A percentile compares a stretch with the other conserved stretches of the same genome.
Conservation (phyloP, 78 protist species). For the Guillardia theta region DNA sequence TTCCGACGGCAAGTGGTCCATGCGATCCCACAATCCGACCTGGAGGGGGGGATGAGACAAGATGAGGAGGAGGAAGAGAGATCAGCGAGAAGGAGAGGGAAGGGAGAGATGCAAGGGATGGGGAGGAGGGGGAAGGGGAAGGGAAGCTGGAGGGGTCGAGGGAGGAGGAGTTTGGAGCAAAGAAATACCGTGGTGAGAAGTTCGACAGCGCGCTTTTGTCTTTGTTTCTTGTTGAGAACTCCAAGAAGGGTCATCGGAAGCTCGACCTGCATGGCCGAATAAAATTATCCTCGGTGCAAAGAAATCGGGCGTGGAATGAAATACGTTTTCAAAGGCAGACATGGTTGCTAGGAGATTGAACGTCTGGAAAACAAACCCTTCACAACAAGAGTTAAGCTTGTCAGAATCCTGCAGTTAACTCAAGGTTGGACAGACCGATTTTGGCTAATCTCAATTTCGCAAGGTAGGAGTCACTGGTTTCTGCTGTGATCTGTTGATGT, state of each 20-base stretch:
- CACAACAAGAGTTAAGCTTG: too few relatives aligned
- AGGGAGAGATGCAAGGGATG: background rate
- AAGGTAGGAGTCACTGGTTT: too few relatives aligned
- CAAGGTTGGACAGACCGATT: too few relatives aligned
- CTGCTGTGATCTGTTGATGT: too few relatives aligned
- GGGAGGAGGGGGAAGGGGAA: background rate
- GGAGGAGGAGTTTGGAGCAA: background rate
- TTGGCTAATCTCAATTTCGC: too few relatives aligned
- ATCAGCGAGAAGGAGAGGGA: background rate
- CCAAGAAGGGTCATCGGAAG: conserved; percentile 85
- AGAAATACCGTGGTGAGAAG: background rate
- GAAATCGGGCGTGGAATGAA: background rate
- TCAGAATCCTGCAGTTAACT: too few relatives aligned
- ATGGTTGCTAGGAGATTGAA: conserved; percentile 90
- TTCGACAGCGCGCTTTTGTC: background rate
- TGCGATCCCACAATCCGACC: conserved; percentile 90
- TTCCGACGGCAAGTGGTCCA: conserved; percentile 66
- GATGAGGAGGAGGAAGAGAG: background rate
- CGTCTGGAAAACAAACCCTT: conserved; percentile 92
- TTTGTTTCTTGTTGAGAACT: conserved; percentile 54
- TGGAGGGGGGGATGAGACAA: background rate
- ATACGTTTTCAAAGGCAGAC: conserved; percentile 89
- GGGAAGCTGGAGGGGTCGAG: background rate
- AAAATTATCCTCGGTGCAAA: background rate
- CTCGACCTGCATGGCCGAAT: conserved; percentile 44